These are phyloP conservation scores for Fusarium protoensiforme DNA, from an alignment of 2,329 filamentous ascomycete genomes.

Conservation along the genomic window DNA sequence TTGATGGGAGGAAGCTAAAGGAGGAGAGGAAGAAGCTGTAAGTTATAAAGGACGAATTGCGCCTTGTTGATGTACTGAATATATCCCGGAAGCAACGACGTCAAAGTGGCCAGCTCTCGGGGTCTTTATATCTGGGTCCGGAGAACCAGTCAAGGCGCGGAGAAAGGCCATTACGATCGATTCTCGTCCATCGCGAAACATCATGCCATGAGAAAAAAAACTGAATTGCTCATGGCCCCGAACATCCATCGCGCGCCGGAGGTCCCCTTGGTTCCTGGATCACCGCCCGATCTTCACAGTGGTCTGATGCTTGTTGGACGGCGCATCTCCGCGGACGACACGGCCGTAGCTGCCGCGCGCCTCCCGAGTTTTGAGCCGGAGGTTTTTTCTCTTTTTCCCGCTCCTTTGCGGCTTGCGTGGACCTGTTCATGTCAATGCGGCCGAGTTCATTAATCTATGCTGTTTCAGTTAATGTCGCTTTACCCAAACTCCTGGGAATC, in stretches of 20 bases:
- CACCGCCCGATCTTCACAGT: slow-evolving; percentile 28
- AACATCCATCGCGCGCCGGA: slow-evolving; percentile 12
- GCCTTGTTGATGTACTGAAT: slow-evolving; percentile 17
- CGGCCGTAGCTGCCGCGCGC: background rate
- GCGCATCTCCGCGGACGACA: slow-evolving; percentile 40
- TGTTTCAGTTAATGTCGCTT: slow-evolving; percentile 13
- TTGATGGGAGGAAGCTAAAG: background rate
- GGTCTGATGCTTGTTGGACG: slow-evolving; percentile 37
- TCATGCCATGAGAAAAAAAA: slow-evolving; percentile 27
- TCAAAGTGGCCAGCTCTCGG: background rate
- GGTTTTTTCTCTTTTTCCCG: background rate
- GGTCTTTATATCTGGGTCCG: slow-evolving; percentile 32
- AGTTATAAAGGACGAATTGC: background rate
- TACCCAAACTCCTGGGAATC: slow-evolving; percentile 13
- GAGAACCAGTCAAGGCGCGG: slow-evolving; percentile 36
- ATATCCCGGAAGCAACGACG: slow-evolving; percentile 4
- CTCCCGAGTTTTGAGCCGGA: background rate
- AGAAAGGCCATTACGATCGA: slow-evolving; percentile 35
- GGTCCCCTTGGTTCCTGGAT: slow-evolving; percentile 29
- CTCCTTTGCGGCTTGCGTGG: background rate
- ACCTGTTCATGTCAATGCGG: background rate
- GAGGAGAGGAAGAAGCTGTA: background rate
- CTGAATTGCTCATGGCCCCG: slow-evolving; percentile 3
- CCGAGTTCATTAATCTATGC: background rate
- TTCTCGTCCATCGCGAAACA: background rate